Evolutionary conservation across 257 asterid species (phyloP), one percentile per base, ranked within the genome.

Genomic region (Eustoma russellianum): DNA sequence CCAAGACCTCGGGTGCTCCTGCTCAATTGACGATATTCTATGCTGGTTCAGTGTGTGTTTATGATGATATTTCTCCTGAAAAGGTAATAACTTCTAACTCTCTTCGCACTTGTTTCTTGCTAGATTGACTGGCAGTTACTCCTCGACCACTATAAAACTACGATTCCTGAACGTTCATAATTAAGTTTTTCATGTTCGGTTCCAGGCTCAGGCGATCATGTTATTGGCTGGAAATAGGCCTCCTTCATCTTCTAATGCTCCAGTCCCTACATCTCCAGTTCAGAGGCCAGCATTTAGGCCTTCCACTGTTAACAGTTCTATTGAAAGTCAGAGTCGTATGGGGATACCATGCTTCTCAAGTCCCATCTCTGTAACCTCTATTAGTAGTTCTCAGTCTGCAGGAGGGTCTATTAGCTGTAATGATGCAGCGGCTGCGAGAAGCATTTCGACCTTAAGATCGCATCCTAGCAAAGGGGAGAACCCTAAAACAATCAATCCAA

Each of bases 171-270:
- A 19, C 7, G 16, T 24, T 33, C 24, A 47, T 5, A n/a, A 8
- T 14, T 33, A 17, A 44, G 57, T 13, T 59, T 12, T 53, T 35
- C 24, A 48, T 52, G 18, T 56, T 45, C 60, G 61, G 48, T 15
- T 64, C 48, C 62, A 88, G 97, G 97, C 97, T 71, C 95, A 85
- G 56, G 97, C 95, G 48, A 88, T 88, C 45, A 88, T 85, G 97
- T 57, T 88, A 28, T 77, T 90, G 68, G 97, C 97, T 48, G 94
- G 96, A 61, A 90, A 90, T 35, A 87, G 79, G 45, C 57, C 83
- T 19, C 41, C 76, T 8, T 43, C 71, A 0, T 71, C 65, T 60
- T 24, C 30, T 24, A 24, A 24, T 24, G 30, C 30, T 24, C 30
- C 30, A 24, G 28, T 66, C 74, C 35, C 79, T 9, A 46, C 68